A percentile compares a stretch with the other conserved stretches of the same genome.
Evolutionary conservation across 139 green algal genomes (phyloP).

Genomic region (Chlorella ohadii): DNA sequence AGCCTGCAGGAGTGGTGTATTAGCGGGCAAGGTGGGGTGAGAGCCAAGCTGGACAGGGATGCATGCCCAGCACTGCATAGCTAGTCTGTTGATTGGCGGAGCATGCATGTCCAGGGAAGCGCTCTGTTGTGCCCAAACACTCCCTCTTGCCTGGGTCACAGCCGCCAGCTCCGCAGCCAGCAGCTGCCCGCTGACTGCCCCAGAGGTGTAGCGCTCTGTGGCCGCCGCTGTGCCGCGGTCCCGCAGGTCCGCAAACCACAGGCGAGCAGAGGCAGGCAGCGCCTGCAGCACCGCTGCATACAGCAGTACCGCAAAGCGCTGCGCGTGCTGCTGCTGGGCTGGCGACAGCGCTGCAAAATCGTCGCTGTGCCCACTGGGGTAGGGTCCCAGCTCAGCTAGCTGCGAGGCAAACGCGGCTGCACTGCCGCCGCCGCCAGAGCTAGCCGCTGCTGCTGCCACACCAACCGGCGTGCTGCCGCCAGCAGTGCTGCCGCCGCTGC

Average conservation of each 20-base stretch:
- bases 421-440: neutral
- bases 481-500: neutral
- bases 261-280: constrained; percentile 78
- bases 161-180: constrained; percentile 80
- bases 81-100: too few relatives aligned
- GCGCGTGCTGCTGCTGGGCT: neutral
- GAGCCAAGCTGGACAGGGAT: too few relatives aligned
- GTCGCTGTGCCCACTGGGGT: neutral
- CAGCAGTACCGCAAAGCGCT: constrained; percentile 47
- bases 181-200: constrained; percentile 76
- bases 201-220: constrained; percentile 87
- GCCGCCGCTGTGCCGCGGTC: constrained; percentile 59
- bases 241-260: constrained; percentile 88
- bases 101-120: too few relatives aligned
- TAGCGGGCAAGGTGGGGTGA: too few relatives aligned
- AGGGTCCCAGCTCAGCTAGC: neutral
- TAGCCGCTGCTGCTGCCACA: neutral
- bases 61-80: too few relatives aligned
- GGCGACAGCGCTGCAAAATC: neutral
- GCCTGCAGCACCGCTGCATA: constrained; percentile 59
- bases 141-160: neutral
- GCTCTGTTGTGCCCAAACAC: too few relatives aligned
- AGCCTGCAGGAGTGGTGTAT: too few relatives aligned
- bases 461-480: neutral
- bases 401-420: neutral